Base-by-base conservation (phyloP, 2,329 filamentous ascomycete genomes). In the Thielaviopsis populi region DNA sequence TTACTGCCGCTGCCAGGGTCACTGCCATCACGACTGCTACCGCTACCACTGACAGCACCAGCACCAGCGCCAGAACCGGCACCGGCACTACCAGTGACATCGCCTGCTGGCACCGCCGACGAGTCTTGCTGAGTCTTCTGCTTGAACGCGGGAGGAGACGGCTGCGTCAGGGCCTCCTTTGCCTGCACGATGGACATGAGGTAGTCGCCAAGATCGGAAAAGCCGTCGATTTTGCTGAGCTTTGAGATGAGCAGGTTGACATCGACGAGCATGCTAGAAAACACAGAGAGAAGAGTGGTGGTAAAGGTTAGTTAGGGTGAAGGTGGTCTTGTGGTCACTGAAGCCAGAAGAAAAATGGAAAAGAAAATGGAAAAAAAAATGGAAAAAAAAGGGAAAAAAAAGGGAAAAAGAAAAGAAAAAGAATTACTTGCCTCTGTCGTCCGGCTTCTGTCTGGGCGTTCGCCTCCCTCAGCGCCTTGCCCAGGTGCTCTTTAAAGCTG, bases 401-500 rank as follows among this genome's bases (percentile, higher is more conserved):
- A 27, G 48, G 46, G 8, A 30, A 59, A 42, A 6, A n/a, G 13
- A 54, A 19, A 33, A 50, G 33, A 59, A 17, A 5, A 40, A 37
- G 27, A 27, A 43, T 48, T 50, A 73, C 83, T 71, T 78, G 91
- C 88, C 87, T 87, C 69, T 85, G 80, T 69, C 86, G 85, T 3
- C 88, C 90, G 61, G 76, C 75, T 68, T 83, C 80, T 6, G 83
- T 89, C 73, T 80, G 83, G 24, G 90, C 78, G 33, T 79, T 76
- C 24, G 86, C 81, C 48, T 83, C 84, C 53, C 79, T 76, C 68
- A 94, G 85, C 11, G 86, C 86, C 68, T 80, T 82, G 19, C 86
- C 85, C 72, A 94, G 85, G 70, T 92, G 88, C 64, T 88, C 85
- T 70, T 84, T 85, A 73, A 96, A 96, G 72, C 83, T 89, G 43